Evolutionary conservation across 192 early-diverging fungal genomes (phyloP), one percentile per base, ranked within the genome.

Genomic region (Entomortierella lignicola): DNA sequence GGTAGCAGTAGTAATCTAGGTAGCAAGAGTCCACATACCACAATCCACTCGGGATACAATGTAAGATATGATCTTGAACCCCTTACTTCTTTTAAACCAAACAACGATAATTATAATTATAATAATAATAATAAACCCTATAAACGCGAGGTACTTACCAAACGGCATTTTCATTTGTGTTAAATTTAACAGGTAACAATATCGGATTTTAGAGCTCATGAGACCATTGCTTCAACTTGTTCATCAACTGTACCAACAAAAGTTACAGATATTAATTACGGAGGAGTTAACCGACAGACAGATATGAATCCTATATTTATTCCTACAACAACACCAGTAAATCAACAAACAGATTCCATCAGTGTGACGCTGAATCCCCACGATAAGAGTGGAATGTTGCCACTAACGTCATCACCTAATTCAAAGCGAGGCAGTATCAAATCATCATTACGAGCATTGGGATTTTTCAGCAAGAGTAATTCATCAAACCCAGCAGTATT

Each of bases 121-220:
- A n/a, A n/a, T n/a, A n/a, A n/a, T n/a, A n/a, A n/a, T n/a, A n/a
- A n/a, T n/a, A n/a, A 15, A 47, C 20, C 8, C 20, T 47, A 2
- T 20, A 47, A 47, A 4, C 44, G 17, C 20, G 17, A 47, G 20
- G 12, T 15, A 47, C 12, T 43, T 37, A 37, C 4, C 34, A 37
- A 10, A 37, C 34, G 34, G 10, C 44, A 42, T 12, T 47, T 47
- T 47, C 20, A 11, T 15, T 55, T 60, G 25, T 60, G 26, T 44
- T n/a, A 58, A 32, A 34, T n/a, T 10, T 20, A 4, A 37, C 10
- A 44, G 59, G 42, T 23, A 42, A 60, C 63, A 27, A 74, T 74
- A 13, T 66, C 63, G 25, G 63, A 66, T 58, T 74, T 66, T 48
- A 42, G 63, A 27, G 60, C 71, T 29, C 63, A 74, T 50, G 63